These are phyloP conservation scores for Trifolium repens DNA, from an alignment of 306 rosid genomes.

Conservation along the genomic window DNA sequence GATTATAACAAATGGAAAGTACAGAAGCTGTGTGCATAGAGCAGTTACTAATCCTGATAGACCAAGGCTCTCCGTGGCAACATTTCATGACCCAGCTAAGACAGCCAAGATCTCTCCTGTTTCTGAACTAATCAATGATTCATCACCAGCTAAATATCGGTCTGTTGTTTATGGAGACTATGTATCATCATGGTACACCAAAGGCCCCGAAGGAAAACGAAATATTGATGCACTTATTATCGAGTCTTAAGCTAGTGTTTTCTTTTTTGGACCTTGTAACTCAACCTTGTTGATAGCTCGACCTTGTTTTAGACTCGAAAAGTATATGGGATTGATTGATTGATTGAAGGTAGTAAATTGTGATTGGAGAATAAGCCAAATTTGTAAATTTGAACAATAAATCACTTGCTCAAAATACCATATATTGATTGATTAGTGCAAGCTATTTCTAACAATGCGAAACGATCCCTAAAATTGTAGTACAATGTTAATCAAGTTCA, in stretches of 20 bases:
- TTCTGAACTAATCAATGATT: constrained; percentile 61
- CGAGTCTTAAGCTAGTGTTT: constrained; percentile 40
- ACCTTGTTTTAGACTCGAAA: constrained; percentile 1
- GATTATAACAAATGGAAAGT: constrained; percentile 87
- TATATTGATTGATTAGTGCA: too few relatives aligned
- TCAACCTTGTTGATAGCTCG: constrained; percentile 4
- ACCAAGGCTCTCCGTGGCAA: constrained; percentile 81
- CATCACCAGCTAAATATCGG: constrained; percentile 60
- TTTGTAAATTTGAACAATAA: too few relatives aligned
- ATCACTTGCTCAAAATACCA: too few relatives aligned
- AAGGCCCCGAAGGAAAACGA: constrained; percentile 87
- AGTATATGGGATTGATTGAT: neutral
- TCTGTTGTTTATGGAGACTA: constrained; percentile 81
- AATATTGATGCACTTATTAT: constrained; percentile 70
- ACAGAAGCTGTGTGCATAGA: constrained; percentile 74
- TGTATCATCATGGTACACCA: constrained; percentile 76
- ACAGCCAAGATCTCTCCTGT: constrained; percentile 65
- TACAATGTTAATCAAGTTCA: too few relatives aligned
- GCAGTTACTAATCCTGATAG: constrained; percentile 69
- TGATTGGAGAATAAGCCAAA: neutral
- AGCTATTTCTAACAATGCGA: too few relatives aligned
- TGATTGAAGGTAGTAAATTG: constrained; percentile 2
- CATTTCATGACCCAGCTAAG: constrained; percentile 93
- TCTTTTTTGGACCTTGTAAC: constrained; percentile 8
- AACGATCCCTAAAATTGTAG: too few relatives aligned